Evolutionary conservation across 495 filamentous ascomycete genomes (phyloP), one percentile per base, ranked within the genome.

Genomic region (Penicillium desertorum): DNA sequence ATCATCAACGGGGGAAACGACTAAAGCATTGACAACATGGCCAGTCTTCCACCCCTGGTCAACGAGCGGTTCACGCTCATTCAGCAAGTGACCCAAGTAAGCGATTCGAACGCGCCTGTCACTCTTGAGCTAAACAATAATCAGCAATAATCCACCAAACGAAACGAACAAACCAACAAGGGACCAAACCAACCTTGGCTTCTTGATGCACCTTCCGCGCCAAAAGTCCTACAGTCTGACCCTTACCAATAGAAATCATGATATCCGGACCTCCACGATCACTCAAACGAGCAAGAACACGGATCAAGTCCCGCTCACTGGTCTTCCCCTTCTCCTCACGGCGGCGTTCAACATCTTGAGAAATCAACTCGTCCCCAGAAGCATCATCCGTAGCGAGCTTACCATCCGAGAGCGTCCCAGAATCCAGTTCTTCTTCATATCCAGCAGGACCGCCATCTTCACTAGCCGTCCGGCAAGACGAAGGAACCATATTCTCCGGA

Each of bases 41-140:
- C 85, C 89, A 53, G 81, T 77, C 62, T 84, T 80, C 89, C 90
- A 96, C 25, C 88, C 88, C 62, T 92, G 89, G 29, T 76, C 79
- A 17, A 71, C 65, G 16, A 96, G 67, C 0, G 87, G 73, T 23
- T 79, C 63, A 32, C 78, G 76, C 61, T 94, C 90, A 55, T 86
- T 83, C 16, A 96, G 78, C 37, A 92, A 81, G 64, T 83, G 87
- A 49, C 92, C 92, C 67, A 94, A 80, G 66, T 93, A 95, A 39
- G 81, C 87, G 27, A 96, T 81, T 39, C 80, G 83, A 22, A 96
- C 74, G 29, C 78, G 81, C 58, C 81, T 83, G 27, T 72, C 69
- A 45, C 71, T 68, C 1, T 79, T 62, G 22, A 89, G 73, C 74
- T 77, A 36, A 30, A 10, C 20, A 55, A 19, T 9, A 20, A 34